Base-by-base conservation (phyloP, 345 rosid species). In the Populus tremula region DNA sequence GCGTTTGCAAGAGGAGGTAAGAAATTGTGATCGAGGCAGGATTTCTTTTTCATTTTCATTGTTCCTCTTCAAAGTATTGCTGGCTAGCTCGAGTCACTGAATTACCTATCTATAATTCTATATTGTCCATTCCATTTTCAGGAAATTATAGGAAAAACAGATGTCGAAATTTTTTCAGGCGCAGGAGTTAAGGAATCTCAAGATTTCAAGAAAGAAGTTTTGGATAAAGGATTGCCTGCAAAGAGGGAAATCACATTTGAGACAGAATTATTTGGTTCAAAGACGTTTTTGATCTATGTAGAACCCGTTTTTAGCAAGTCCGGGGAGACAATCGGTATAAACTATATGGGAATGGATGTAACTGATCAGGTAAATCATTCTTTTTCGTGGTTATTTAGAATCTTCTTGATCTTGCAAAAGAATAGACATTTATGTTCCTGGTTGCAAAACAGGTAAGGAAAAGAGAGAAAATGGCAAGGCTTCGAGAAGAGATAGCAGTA, bases 261-360 rank as follows among this genome's bases (percentile, higher is more conserved):
- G 71, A 94, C 98, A 16, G 92, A 90, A 11, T 73, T 94, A 50
- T 94, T 94, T 49, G 99, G 99, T 29, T 85, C 86, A 27, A 94
- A 93, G 85, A 94, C 98, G 7, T 94, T 94, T 81, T 84, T 94
- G 86, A 93, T 94, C 53, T 90, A 88, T 45, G 99, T 94, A 27
- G 95, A 91, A 73, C 99, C 99, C 50, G 99, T 94, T 69, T 91
- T 89, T 63, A 93, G 90, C 90, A 94, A 93, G 84, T 81, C 93
- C 71, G 85, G 88, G 21, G 98, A 93, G 77, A 93, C 92, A 12
- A 95, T 95, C 76, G 99, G 99, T 70, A 86, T 95, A 64, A 95
- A 95, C 71, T 95, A 93, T 59, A 92, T 95, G 95, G 99, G 99
- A 72, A 95, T 95, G 99, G 99, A 95, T 68, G 88, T 93, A 47